Base-by-base conservation (phyloP, 75 land plant genomes). In the Pinus taeda region DNA sequence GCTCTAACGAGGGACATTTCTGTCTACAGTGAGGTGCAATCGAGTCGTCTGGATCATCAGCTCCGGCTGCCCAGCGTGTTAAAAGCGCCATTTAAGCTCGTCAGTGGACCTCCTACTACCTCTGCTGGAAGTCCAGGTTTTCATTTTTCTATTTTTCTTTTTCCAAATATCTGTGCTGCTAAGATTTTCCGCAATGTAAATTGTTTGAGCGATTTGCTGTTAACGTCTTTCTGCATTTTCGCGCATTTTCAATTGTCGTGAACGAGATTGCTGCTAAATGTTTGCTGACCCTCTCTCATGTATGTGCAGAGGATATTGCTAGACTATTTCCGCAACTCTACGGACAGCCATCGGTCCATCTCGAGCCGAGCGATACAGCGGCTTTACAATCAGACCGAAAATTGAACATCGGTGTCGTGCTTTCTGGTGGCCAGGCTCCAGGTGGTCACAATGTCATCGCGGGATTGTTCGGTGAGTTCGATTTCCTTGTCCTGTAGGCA, bases 381-480 rank as follows among this genome's bases (percentile, higher is more conserved):
- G 58, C 61, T 5, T 71, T 85, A 24, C 53, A 57, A 24, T 12
- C 76, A 78, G 84, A 76, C 66, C 66, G 71, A 74, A 88, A 84
- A 69, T 77, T 96, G 78, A 96, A 92, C 81, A 82, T 96, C 66
- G 98, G 98, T 15, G 97, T 95, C 15, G 98, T 95, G 36, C 84
- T 95, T 30, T 95, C 98, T 57, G 98, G 98, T 57, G 98, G 98
- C 3, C 96, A 95, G 83, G 98, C 98, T 22, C 98, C 98, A 12
- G 98, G 98, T 5, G 98, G 96, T 5, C 97, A 94, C 85, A 94
- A 94, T 78, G 92, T 91, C 30, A 91, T 91, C 59, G 89, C 83
- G 20, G 93, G 93, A 30, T 78, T 90, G 56, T 90, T 90, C 73
- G 92, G 90, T 88, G 53, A 75, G 80, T 49, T 21, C n/a, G 59